Percentiles rank a stretch among this genome's conserved stretches.
Conservation (phyloP, 768 basidiomycete species). For the Termitomyces sp. region DNA sequence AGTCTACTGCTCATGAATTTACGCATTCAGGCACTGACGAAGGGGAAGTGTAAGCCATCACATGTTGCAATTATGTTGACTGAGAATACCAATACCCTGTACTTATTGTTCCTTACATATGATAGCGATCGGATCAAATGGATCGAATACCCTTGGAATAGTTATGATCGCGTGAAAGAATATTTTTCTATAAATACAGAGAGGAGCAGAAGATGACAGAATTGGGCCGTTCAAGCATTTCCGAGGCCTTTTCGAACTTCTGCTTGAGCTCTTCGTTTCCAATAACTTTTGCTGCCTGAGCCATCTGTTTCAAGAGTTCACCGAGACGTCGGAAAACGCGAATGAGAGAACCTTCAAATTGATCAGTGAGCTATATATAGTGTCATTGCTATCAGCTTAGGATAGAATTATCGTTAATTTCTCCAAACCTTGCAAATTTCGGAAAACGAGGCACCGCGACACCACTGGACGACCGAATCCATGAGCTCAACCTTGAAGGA, state of each 20-base stretch:
- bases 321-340: constrained; percentile 93
- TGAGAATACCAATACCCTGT: background rate
- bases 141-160: background rate
- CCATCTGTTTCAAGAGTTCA: constrained; percentile 95
- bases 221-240: constrained; percentile 91
- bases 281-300: constrained; percentile 91
- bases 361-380: constrained; percentile 78
- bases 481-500: constrained; percentile 99
- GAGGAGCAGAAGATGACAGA: constrained; percentile 92
- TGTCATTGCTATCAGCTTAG: background rate
- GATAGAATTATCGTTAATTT: background rate
- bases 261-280: constrained; percentile 91
- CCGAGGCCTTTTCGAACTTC: constrained; percentile 88
- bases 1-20: background rate
- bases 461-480: constrained; percentile 98
- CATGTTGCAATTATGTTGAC: background rate
- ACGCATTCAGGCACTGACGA: background rate
- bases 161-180: background rate
- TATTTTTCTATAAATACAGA: constrained; percentile 54
- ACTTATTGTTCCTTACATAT: background rate
- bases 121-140: background rate
- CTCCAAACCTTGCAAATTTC: constrained; percentile 88
- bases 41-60: background rate
- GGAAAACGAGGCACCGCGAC: constrained; percentile 92
- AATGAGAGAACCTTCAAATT: constrained; percentile 96